A percentile compares a stretch with the other conserved stretches of the same genome.
Evolutionary conservation across 495 filamentous ascomycete genomes (phyloP).

Genomic region (Aspergillus olivimuriae): DNA sequence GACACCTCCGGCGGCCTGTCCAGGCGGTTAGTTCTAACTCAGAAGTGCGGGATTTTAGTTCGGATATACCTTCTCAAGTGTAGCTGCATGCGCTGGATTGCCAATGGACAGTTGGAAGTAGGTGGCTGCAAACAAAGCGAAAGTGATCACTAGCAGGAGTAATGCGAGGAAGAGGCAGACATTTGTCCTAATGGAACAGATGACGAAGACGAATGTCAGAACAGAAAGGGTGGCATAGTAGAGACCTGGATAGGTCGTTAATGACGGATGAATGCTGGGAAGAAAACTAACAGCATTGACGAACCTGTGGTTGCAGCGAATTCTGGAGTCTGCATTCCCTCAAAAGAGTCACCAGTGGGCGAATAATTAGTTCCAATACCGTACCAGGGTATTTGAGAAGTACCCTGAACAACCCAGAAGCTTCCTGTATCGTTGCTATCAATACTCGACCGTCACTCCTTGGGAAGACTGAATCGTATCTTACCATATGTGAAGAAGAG

Average conservation of each 20-base stretch:
- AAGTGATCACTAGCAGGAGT: conserved; percentile 52
- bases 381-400: conserved; percentile 25
- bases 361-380: conserved; percentile 29
- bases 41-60: neutral
- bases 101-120: conserved; percentile 49
- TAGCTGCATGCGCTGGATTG: conserved; percentile 26
- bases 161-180: conserved; percentile 62
- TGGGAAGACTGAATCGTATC: too few relatives aligned
- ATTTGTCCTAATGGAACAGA: conserved; percentile 69
- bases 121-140: conserved; percentile 48
- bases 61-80: conserved; percentile 33
- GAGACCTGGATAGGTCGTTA: conserved; percentile 16
- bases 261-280: too few relatives aligned
- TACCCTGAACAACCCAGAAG: conserved; percentile 32
- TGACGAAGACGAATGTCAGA: conserved; percentile 58
- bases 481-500: conserved; percentile 48
- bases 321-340: conserved; percentile 21
- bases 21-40: neutral
- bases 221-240: conserved; percentile 32
- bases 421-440: conserved; percentile 19
- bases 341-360: conserved; percentile 21
- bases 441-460: too few relatives aligned
- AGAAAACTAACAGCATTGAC: too few relatives aligned
- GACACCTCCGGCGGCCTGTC: conserved; percentile 26
- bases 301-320: conserved; percentile 51